Percentiles rank a stretch among this genome's conserved stretches.
phyloP scores from a whole-genome alignment of 768 basidiomycete genomes.

The Paxillus ammoniavirescens region DNA sequence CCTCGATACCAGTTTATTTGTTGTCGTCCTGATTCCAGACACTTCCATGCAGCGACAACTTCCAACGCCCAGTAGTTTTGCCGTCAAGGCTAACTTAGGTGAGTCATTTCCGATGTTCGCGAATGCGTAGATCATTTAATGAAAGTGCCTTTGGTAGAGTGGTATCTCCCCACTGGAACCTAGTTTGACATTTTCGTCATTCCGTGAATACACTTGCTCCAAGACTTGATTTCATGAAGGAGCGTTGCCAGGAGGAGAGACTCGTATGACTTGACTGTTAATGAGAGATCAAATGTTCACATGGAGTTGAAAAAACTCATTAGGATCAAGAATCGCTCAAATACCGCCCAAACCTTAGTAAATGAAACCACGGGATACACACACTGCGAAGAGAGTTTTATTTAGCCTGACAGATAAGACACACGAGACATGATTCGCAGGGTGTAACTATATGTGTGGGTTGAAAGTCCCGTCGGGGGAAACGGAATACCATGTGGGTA shows the following conservation, averaged over 20 bases:
- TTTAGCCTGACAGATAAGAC: constrained; percentile 30
- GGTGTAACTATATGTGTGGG: constrained; percentile 6
- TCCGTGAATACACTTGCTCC: constrained; percentile 24
- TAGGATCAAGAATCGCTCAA: constrained; percentile 20
- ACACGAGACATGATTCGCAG: constrained; percentile 12
- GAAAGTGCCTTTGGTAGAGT: constrained; percentile 8
- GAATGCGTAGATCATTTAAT: constrained; percentile 25
- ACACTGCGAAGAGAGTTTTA: constrained; percentile 20
- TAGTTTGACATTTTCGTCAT: constrained; percentile 15
- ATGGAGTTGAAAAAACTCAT: constrained; percentile 15
- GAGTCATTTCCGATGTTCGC: constrained; percentile 29
- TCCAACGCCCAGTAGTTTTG: constrained; percentile 63
- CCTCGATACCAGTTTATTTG: constrained; percentile 1
- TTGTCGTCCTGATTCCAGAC: constrained; percentile 9
- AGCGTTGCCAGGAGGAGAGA: constrained; percentile 30
- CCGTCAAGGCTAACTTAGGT: constrained; percentile 46
- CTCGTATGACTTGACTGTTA: constrained; percentile 3
- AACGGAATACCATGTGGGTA: constrained; percentile 12
- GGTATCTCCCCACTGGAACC: constrained; percentile 4
- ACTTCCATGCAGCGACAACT: constrained; percentile 53
- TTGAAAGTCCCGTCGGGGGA: constrained; percentile 2
- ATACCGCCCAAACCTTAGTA: constrained; percentile 17
- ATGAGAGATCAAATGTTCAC: constrained; percentile 11
- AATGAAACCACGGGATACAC: constrained; percentile 15
- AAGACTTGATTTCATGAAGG: constrained; percentile 19